Conservation (phyloP, 2,329 filamentous ascomycete genomes). For the Claviceps fusiformis region DNA sequence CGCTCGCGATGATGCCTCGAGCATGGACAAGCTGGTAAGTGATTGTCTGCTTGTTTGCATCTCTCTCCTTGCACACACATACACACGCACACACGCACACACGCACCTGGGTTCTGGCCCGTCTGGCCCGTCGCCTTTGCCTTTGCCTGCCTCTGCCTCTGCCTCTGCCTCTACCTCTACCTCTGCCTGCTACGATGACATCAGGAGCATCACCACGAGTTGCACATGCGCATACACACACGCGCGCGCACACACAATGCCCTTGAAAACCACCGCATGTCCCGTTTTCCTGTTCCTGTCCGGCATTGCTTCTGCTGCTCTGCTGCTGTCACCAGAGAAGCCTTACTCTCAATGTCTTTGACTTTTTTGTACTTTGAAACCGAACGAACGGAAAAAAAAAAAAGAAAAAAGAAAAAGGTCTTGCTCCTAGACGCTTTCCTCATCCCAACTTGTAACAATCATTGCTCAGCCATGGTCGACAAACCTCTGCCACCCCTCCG, state of each 20-base stretch:
- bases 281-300: neutral
- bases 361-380: neutral
- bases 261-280: neutral
- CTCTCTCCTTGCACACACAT: neutral
- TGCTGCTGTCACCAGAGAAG: neutral
- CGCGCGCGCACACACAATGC: neutral
- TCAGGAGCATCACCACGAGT: constrained; percentile 2
- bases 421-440: neutral
- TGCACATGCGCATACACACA: constrained; percentile 5
- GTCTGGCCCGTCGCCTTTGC: neutral
- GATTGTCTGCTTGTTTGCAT: neutral
- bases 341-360: neutral
- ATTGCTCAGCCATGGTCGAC: neutral
- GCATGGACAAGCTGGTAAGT: constrained; percentile 48
- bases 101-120: constrained; percentile 4
- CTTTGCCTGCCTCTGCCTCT: neutral
- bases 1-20: constrained; percentile 35
- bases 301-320: neutral
- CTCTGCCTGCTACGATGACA: neutral
- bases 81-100: no score
- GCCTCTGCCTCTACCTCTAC: neutral
- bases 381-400: no score
- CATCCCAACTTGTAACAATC: neutral
- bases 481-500: neutral
- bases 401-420: neutral